Conservation (phyloP, 2,329 filamentous ascomycete species). For the Xylaria sp. region DNA sequence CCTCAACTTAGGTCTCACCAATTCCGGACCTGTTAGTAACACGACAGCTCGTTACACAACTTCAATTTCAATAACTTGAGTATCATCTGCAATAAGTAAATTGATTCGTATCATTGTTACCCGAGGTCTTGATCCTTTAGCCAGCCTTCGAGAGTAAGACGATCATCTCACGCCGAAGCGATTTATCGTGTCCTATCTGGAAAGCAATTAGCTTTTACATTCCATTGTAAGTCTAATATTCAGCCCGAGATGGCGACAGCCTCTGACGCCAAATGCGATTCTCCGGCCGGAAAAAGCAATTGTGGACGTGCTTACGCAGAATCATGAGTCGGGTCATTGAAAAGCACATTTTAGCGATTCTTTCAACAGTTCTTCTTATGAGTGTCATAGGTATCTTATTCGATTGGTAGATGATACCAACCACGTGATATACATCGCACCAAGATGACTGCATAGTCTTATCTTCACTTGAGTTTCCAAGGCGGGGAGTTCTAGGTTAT, state of each 20-base stretch:
- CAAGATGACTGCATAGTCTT: slow-evolving; percentile 20
- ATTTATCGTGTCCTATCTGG: background rate
- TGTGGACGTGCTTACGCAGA: background rate
- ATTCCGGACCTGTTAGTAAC: too few species aligned
- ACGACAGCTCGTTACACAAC: too few species aligned
- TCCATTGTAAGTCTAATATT: background rate
- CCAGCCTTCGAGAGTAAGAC: background rate
- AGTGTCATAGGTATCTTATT: background rate
- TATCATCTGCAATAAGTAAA: too few species aligned
- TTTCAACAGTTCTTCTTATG: background rate
- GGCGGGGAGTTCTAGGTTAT: background rate
- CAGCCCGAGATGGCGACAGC: background rate
- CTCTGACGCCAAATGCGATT: background rate
- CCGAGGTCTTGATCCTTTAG: too few species aligned
- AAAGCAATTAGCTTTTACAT: background rate
- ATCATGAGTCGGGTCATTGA: background rate
- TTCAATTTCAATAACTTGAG: too few species aligned
- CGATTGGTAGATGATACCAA: background rate
- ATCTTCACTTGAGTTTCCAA: slow-evolving; percentile 1
- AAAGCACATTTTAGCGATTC: background rate
- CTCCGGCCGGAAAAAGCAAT: background rate
- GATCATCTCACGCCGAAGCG: background rate
- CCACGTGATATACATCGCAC: background rate
- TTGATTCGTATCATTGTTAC: too few species aligned
- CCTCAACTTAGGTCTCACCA: too few species aligned